Conservation (phyloP, 23 red algal species). For the Chondrus crispus region DNA sequence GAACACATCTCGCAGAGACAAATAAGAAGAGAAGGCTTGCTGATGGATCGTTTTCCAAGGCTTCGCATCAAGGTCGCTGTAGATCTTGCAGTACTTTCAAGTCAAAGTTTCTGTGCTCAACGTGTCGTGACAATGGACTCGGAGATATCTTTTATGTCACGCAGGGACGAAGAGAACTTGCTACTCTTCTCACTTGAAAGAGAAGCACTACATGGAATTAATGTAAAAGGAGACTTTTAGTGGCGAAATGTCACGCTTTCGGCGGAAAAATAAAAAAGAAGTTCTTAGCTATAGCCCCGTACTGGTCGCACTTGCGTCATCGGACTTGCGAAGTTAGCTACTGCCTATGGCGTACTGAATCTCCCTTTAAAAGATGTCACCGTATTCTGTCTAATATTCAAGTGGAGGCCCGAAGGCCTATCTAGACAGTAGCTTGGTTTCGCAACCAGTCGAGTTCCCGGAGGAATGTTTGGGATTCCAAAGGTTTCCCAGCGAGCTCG, state of each 20-base stretch:
- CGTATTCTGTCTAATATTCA: slow-evolving; percentile 1
- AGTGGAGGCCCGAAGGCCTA: background rate
- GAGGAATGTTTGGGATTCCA: background rate
- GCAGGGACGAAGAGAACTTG: background rate
- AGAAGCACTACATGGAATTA: background rate
- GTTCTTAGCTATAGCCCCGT: background rate
- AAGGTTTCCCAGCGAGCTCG: background rate
- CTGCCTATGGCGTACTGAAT: background rate
- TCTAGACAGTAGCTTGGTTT: background rate
- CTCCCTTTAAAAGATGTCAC: slow-evolving; percentile 8
- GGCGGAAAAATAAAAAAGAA: background rate
- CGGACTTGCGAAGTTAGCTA: background rate
- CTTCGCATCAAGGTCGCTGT: background rate
- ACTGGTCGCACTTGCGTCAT: background rate
- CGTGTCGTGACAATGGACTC: background rate
- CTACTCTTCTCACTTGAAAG: background rate
- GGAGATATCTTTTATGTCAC: background rate
- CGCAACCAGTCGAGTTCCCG: slow-evolving; percentile 1
- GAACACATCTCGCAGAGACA: slow-evolving; percentile 6
- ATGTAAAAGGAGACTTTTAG: background rate
- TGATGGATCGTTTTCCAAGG: background rate
- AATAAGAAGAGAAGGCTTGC: background rate
- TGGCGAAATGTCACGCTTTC: background rate
- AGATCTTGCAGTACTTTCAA: background rate
- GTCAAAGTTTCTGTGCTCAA: slow-evolving; percentile 1